Conservation (phyloP, 1,284 basidiomycete species). For the Porodaedalea pini region DNA sequence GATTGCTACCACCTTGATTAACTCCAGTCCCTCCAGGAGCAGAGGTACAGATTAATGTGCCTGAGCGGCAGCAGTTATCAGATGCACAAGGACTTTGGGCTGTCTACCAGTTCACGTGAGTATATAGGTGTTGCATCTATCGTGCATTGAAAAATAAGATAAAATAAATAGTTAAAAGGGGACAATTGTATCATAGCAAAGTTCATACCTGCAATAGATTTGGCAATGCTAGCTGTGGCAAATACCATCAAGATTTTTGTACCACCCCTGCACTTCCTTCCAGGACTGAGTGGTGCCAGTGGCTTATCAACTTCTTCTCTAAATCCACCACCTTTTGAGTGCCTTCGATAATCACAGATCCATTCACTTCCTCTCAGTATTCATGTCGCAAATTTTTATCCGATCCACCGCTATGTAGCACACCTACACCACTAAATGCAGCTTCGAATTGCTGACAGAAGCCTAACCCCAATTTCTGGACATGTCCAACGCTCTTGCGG, state of each 20-base stretch:
- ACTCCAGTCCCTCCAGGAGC: background rate
- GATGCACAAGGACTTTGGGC: background rate
- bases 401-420: conserved; percentile 28
- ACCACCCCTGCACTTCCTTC: conserved; percentile 5
- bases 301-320: background rate
- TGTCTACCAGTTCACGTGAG: conserved; percentile 1
- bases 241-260: background rate
- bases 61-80: background rate
- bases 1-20: background rate
- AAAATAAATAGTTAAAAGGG: background rate
- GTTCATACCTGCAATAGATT: background rate
- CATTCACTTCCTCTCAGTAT: conserved; percentile 22
- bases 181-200: background rate
- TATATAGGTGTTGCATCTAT: background rate
- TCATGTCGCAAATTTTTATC: conserved; percentile 33
- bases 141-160: background rate
- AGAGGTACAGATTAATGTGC: no score
- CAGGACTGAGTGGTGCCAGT: background rate
- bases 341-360: background rate
- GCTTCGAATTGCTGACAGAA: conserved; percentile 62
- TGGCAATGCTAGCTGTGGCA: background rate
- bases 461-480: conserved; percentile 49
- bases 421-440: conserved; percentile 55
- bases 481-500: conserved; percentile 40
- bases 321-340: background rate